Conservation (phyloP, 352 stramenopile genomes). For the Phytophthora ohioensis region DNA sequence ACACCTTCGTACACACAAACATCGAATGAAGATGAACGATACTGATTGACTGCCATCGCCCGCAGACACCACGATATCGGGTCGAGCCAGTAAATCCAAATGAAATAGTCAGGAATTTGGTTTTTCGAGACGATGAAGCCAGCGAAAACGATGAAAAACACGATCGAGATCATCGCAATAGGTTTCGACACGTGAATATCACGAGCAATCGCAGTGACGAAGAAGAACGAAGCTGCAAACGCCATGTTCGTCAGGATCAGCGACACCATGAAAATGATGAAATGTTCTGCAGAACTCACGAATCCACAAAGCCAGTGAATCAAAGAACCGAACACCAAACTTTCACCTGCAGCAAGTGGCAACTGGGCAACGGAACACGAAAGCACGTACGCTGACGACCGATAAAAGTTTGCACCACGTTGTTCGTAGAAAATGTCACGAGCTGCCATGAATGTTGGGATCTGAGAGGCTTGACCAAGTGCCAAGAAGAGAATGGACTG, state of each 20-base stretch:
- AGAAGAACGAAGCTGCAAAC: conserved; percentile 56
- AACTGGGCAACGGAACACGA: conserved; percentile 69
- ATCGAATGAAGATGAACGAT: conserved; percentile 26
- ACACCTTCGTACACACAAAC: conserved; percentile 42
- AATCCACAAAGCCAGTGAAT: conserved; percentile 84
- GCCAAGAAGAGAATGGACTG: conserved; percentile 77
- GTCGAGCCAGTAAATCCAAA: conserved; percentile 63
- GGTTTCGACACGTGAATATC: conserved; percentile 45
- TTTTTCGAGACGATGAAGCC: conserved; percentile 57
- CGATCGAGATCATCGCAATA: conserved; percentile 46
- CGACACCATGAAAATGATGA: conserved; percentile 51
- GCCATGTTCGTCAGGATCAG: conserved; percentile 52
- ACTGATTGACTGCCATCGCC: conserved; percentile 39
- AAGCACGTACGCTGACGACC: conserved; percentile 60
- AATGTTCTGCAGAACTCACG: conserved; percentile 22
- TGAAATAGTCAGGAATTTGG: conserved; percentile 45
- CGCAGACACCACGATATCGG: conserved; percentile 52
- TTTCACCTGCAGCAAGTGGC: conserved; percentile 61
- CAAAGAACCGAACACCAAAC: conserved; percentile 73
- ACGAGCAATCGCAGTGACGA: conserved; percentile 38
- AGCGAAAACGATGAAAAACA: conserved; percentile 52
- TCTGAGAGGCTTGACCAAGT: conserved; percentile 67
- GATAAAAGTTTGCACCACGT: conserved; percentile 76
- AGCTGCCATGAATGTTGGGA: conserved; percentile 72
- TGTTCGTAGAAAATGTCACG: conserved; percentile 86